phyloP scores from a whole-genome alignment of 345 rosid genomes.

The Clarkia xantiana region DNA sequence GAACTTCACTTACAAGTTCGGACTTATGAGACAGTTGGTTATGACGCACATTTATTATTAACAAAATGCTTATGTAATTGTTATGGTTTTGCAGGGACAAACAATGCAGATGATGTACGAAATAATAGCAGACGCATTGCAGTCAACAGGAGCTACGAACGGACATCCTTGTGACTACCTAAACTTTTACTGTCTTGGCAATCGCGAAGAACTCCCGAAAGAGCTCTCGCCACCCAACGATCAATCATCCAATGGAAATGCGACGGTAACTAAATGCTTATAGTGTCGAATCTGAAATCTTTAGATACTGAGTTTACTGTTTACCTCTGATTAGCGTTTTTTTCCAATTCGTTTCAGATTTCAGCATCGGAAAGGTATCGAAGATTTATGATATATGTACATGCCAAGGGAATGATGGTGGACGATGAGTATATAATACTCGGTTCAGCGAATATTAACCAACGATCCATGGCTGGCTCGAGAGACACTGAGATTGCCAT shows the following conservation, averaged over 20 bases:
- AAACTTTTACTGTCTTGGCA: slow-evolving; percentile 81
- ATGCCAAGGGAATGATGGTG: slow-evolving; percentile 76
- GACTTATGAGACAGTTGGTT: too few relatives aligned
- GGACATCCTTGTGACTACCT: slow-evolving; percentile 58
- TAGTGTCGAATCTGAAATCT: too few relatives aligned
- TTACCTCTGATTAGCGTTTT: neutral
- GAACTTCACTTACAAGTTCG: too few relatives aligned
- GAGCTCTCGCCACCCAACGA: slow-evolving; percentile 8
- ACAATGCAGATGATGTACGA: slow-evolving; percentile 84
- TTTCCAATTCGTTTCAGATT: slow-evolving; percentile 47
- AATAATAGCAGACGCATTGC: slow-evolving; percentile 50
- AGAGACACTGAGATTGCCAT: slow-evolving; percentile 86
- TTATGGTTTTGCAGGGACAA: slow-evolving; percentile 32
- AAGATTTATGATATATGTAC: slow-evolving; percentile 77
- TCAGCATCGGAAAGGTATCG: slow-evolving; percentile 35
- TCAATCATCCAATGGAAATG: slow-evolving; percentile 8
- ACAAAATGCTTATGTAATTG: too few relatives aligned
- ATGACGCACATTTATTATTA: too few relatives aligned
- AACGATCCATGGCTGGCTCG: slow-evolving; percentile 73
- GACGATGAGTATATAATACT: slow-evolving; percentile 69
- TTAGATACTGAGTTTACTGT: too few relatives aligned
- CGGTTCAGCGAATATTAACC: slow-evolving; percentile 86
- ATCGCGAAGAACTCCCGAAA: slow-evolving; percentile 38
- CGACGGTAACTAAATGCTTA: slow-evolving; percentile 28
- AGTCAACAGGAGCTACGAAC: slow-evolving; percentile 30